Evolutionary conservation across 2,329 filamentous ascomycete genomes (phyloP).

Genomic region (Magnaporthiopsis incrustans): DNA sequence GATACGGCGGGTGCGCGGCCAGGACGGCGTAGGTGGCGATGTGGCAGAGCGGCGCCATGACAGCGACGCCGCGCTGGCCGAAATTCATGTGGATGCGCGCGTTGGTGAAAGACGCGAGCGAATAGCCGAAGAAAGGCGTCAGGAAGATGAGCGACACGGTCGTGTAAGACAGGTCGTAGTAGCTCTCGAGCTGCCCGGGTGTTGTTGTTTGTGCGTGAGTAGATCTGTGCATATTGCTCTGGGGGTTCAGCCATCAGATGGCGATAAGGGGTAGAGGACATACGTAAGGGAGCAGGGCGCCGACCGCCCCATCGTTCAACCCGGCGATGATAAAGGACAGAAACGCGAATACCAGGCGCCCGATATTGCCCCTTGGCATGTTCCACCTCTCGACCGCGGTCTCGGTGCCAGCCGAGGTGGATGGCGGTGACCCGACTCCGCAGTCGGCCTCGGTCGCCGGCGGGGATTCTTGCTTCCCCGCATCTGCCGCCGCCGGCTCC

Average conservation of each 20-base stretch:
- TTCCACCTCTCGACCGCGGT: constrained; percentile 8
- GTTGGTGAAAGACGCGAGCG: constrained; percentile 34
- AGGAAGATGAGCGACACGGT: constrained; percentile 41
- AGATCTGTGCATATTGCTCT: too few relatives aligned
- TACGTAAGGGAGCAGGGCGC: constrained; percentile 10
- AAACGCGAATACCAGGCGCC: constrained; percentile 8
- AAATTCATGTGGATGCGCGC: constrained; percentile 30
- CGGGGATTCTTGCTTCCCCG: too few relatives aligned
- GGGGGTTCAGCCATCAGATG: too few relatives aligned
- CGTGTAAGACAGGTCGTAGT: constrained; percentile 37
- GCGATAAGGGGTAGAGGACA: neutral
- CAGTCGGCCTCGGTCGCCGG: neutral
- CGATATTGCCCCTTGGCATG: constrained; percentile 9
- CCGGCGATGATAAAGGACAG: constrained; percentile 15
- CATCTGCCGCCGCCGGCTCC: neutral
- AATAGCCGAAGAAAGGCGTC: constrained; percentile 37
- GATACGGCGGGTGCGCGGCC: constrained; percentile 58
- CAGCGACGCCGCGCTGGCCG: constrained; percentile 61
- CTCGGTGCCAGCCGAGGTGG: neutral
- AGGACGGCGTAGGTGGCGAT: constrained; percentile 57
- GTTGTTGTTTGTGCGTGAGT: too few relatives aligned
- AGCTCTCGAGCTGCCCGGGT: constrained; percentile 30
- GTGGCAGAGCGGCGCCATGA: constrained; percentile 52
- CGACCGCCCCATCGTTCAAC: constrained; percentile 10
- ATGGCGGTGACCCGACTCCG: neutral